Conservation (phyloP, 352 stramenopile genomes). For the Phytophthora chlamydospora region DNA sequence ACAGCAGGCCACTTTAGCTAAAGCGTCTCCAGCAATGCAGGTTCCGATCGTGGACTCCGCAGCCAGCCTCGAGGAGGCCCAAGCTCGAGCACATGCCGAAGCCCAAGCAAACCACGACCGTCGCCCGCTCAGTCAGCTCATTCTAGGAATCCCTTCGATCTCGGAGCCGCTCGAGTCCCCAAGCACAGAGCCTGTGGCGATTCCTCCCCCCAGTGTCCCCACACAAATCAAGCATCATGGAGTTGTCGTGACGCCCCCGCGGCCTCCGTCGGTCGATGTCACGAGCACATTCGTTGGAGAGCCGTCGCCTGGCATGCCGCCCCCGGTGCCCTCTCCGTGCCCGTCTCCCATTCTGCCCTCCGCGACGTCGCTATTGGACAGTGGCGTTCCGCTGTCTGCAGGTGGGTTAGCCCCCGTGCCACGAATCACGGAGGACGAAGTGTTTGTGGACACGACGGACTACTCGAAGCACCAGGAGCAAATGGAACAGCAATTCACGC, state of each 20-base stretch:
- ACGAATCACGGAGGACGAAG: constrained; percentile 42
- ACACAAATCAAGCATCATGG: constrained; percentile 23
- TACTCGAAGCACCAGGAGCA: constrained; percentile 37
- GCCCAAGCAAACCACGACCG: constrained; percentile 48
- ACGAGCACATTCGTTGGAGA: constrained; percentile 49
- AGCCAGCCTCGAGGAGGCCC: constrained; percentile 30
- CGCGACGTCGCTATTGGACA: constrained; percentile 19
- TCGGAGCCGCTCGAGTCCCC: constrained; percentile 33
- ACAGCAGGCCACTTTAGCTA: constrained; percentile 10
- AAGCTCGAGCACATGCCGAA: constrained; percentile 42
- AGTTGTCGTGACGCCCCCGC: constrained; percentile 18
- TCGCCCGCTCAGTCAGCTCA: constrained; percentile 68
- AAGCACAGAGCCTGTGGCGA: constrained; percentile 30
- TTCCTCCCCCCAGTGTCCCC: constrained; percentile 8
- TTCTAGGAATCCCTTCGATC: constrained; percentile 70
- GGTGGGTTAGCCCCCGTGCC: constrained; percentile 21
- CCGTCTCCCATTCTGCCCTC: constrained; percentile 27
- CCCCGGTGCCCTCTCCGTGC: constrained; percentile 36
- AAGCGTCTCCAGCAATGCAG: constrained; percentile 13
- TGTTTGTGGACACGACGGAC: constrained; percentile 42
- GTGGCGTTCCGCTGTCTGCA: constrained; percentile 2
- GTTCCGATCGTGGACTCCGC: constrained; percentile 15
- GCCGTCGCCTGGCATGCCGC: constrained; percentile 45
- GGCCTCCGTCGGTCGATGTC: constrained; percentile 35
- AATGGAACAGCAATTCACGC: constrained; percentile 33